Evolutionary conservation across 345 rosid species (phyloP).

Genomic region (Pistacia vera): DNA sequence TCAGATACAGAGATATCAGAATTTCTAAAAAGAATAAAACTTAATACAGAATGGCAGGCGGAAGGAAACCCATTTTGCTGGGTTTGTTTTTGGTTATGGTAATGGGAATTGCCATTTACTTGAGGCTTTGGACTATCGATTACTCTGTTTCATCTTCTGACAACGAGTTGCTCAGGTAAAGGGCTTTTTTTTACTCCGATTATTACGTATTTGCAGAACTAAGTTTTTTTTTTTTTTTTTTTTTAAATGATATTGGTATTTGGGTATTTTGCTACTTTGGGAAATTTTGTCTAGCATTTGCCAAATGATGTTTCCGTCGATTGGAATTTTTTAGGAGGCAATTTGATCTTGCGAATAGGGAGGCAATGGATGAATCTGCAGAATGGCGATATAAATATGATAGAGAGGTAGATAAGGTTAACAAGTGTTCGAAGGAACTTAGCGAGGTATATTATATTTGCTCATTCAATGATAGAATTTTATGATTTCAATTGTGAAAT

Average conservation of each 20-base stretch:
- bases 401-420: conserved; percentile 58
- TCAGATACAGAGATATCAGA: not conserved
- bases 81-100: conserved; percentile 54
- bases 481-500: not conserved
- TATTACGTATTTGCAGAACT: not conserved
- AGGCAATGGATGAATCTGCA: conserved; percentile 96
- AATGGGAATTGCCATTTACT: conserved; percentile 65
- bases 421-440: conserved; percentile 60
- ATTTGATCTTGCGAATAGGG: conserved; percentile 88
- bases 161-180: conserved; percentile 65
- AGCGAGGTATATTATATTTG: conserved; percentile 41
- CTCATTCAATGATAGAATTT: not conserved
- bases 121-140: conserved; percentile 80
- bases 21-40: not conserved
- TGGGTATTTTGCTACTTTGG: not conserved
- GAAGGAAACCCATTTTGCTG: conserved; percentile 49
- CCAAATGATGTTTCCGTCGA: not conserved
- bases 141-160: conserved; percentile 67
- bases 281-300: not conserved
- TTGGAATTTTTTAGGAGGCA: conserved; percentile 57
- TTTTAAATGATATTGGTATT: too few species aligned
- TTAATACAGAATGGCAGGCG: conserved; percentile 36
- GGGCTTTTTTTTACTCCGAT: too few species aligned
- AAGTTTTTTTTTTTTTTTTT: not conserved
- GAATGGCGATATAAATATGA: conserved; percentile 90